A percentile compares a stretch with the other conserved stretches of the same genome.
These are phyloP conservation scores for Boletus fagicola DNA, from an alignment of 768 basidiomycete genomes.

Conservation along the genomic window DNA sequence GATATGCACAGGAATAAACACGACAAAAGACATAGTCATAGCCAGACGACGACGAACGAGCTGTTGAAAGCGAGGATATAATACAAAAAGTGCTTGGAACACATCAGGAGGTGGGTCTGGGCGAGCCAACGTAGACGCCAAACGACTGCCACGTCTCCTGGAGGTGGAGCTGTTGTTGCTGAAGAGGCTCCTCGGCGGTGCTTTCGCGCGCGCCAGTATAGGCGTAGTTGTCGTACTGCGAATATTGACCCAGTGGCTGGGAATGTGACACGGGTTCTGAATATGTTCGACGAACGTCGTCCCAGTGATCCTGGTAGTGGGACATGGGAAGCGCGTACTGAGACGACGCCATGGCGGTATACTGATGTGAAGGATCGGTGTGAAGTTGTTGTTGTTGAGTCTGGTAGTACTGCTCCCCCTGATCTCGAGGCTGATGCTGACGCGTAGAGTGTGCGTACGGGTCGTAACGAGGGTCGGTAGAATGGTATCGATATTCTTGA, in stretches of 20 bases:
- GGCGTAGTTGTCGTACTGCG: conserved; percentile 5
- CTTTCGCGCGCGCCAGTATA: background rate
- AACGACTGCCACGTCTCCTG: conserved; percentile 70
- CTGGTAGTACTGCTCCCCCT: conserved; percentile 23
- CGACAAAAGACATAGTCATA: background rate
- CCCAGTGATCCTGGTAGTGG: conserved; percentile 20
- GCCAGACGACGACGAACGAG: background rate
- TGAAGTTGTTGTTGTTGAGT: conserved; percentile 20
- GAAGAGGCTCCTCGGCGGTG: conserved; percentile 8
- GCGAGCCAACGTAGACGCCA: conserved; percentile 50
- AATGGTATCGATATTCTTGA: conserved; percentile 11
- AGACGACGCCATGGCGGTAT: conserved; percentile 2
- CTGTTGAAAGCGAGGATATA: too few relatives aligned
- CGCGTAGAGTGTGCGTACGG: conserved; percentile 13
- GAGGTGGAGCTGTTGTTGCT: conserved; percentile 20
- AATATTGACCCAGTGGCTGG: background rate
- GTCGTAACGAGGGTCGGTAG: conserved; percentile 16
- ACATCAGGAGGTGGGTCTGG: conserved; percentile 3
- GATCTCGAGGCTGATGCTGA: conserved; percentile 15
- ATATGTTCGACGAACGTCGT: conserved; percentile 1
- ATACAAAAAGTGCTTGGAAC: background rate
- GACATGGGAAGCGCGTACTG: conserved; percentile 1
- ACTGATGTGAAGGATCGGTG: conserved; percentile 9
- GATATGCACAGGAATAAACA: background rate
- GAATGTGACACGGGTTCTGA: background rate